Evolutionary conservation across 2,329 filamentous ascomycete species (phyloP).

Genomic region (Alternaria sp.): DNA sequence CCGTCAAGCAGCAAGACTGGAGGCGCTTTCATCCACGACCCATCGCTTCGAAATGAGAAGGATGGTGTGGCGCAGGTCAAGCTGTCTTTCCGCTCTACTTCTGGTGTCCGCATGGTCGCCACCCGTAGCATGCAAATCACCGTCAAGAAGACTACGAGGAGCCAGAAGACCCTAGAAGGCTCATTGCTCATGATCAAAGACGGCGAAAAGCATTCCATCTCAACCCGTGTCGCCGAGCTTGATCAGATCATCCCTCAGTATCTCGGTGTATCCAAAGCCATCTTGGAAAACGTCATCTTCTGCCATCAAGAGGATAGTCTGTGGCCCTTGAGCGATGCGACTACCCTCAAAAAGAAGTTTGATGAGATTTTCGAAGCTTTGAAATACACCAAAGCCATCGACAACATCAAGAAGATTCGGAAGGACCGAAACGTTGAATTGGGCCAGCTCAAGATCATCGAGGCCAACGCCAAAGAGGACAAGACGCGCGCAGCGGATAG

Average conservation of each 20-base stretch:
- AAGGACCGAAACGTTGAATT: constrained; percentile 84
- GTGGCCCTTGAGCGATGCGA: constrained; percentile 93
- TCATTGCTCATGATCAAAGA: constrained; percentile 76
- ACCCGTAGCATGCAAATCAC: constrained; percentile 85
- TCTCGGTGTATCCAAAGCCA: constrained; percentile 86
- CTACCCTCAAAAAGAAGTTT: constrained; percentile 87
- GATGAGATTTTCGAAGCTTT: constrained; percentile 97
- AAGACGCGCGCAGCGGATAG: constrained; percentile 81
- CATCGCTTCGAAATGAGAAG: constrained; percentile 87
- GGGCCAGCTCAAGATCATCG: constrained; percentile 72
- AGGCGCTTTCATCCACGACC: constrained; percentile 95
- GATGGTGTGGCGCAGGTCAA: constrained; percentile 92
- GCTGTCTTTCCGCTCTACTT: constrained; percentile 81
- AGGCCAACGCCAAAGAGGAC: constrained; percentile 78
- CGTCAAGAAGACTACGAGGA: constrained; percentile 78
- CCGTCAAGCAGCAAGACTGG: constrained; percentile 87
- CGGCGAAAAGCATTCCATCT: constrained; percentile 80
- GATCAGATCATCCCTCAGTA: constrained; percentile 84
- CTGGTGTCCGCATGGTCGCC: constrained; percentile 79
- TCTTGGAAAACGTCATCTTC: constrained; percentile 95
- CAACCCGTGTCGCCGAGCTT: constrained; percentile 79
- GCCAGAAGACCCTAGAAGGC: constrained; percentile 84
- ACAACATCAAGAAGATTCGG: constrained; percentile 85
- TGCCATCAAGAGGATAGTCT: constrained; percentile 98
- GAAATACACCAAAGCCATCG: constrained; percentile 97